Percentiles rank a stretch among this genome's conserved stretches.
phyloP scores from a whole-genome alignment of 306 rosid genomes.

The Pterocarpus macrocarpus region DNA sequence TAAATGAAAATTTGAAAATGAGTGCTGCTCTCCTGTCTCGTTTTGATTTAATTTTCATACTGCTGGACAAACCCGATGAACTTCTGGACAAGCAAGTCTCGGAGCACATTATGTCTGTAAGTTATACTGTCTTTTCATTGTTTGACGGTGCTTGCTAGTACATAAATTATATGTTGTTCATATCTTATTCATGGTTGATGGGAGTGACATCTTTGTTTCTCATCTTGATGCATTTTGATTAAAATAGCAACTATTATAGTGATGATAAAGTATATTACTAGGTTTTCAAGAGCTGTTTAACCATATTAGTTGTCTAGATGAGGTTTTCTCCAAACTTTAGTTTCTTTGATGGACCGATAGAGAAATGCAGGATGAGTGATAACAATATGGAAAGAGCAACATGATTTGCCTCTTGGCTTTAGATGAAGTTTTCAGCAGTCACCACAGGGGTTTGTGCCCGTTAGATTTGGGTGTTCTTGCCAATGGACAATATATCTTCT shows the following conservation, averaged over 20 bases:
- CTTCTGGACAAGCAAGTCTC: constrained; percentile 91
- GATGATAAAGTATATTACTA: background rate
- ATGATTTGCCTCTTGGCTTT: constrained; percentile 17
- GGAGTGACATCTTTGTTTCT: constrained; percentile 24
- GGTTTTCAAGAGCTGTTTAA: constrained; percentile 15
- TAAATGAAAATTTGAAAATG: constrained; percentile 96
- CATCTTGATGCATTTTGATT: constrained; percentile 34
- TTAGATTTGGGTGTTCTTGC: constrained; percentile 32
- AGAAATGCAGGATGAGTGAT: constrained; percentile 23
- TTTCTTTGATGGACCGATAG: constrained; percentile 16
- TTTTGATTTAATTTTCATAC: constrained; percentile 92
- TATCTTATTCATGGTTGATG: constrained; percentile 43
- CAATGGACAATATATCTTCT: constrained; percentile 24
- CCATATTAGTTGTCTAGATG: constrained; percentile 9
- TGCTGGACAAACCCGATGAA: constrained; percentile 97
- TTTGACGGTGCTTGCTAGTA: constrained; percentile 5
- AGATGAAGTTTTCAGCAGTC: background rate
- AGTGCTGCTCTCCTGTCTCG: constrained; percentile 89
- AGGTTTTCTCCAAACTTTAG: constrained; percentile 21
- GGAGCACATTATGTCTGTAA: constrained; percentile 97
- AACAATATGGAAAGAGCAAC: constrained; percentile 3
- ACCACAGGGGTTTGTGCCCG: constrained; percentile 12
- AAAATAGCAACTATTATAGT: background rate
- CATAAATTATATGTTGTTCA: constrained; percentile 31
- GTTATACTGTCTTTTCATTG: constrained; percentile 51